Conservation (phyloP, 805 yeast species). For the Wickerhamiella azyma region DNA sequence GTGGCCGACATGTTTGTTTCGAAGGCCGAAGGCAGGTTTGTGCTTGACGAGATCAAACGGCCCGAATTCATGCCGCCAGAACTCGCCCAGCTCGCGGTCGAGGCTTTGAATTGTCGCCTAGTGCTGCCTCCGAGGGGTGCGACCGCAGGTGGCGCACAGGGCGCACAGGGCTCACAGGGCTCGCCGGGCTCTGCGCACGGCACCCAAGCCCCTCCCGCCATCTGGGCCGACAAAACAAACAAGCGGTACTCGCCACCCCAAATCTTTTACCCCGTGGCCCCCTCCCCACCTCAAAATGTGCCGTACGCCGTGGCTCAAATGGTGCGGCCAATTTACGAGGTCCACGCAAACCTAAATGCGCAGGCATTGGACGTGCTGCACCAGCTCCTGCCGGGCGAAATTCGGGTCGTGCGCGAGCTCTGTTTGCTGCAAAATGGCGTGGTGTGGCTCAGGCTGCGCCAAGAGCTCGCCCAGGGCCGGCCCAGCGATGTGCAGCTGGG, state of each 20-base stretch:
- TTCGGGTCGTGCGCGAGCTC: neutral
- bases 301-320: neutral
- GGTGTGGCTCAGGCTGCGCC: slow-evolving; percentile 3
- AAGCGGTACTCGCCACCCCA: neutral
- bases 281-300: neutral
- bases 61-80: slow-evolving; percentile 11
- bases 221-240: neutral
- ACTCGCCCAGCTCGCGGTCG: slow-evolving; percentile 9
- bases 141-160: too few relatives aligned
- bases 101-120: slow-evolving; percentile 1
- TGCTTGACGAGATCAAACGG: neutral
- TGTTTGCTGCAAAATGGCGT: slow-evolving; percentile 3
- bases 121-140: neutral
- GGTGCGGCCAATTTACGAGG: neutral
- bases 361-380: neutral
- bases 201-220: too few relatives aligned
- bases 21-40: neutral
- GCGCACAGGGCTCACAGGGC: too few relatives aligned
- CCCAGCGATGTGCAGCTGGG: neutral
- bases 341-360: neutral
- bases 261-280: neutral
- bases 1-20: slow-evolving; percentile 14
- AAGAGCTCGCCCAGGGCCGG: neutral
- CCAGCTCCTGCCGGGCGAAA: neutral
- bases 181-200: too few relatives aligned